Evolutionary conservation across 345 rosid species (phyloP), one percentile per base, ranked within the genome.

Genomic region (Lenwebbia sp.): DNA sequence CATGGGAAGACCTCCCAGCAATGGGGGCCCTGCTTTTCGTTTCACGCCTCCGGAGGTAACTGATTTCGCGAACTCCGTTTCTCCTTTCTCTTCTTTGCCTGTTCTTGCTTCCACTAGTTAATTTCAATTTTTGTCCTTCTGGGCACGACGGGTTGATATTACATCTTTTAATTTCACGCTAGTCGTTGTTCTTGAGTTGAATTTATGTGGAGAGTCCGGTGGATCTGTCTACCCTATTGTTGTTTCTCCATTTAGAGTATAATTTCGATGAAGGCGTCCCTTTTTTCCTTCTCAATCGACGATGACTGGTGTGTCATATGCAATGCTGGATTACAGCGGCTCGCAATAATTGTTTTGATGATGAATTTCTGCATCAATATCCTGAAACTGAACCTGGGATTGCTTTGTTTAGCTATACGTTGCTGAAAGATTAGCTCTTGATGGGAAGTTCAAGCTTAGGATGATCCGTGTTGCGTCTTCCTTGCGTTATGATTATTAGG

Each of bases 1-100:
- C 90, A 92, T 98, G 99, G 99, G 99, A 86, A 96, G 99, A 47
- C 99, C 98, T 88, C 99, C 99, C 62, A 93, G 97, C 86, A 94
- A 94, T 87, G 99, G 99, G 51, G 96, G 94, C 86, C 99, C 99
- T 49, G 96, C 99, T 88, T 98, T 98, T 82, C 99, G 99, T 89
- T 98, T 96, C 91, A 90, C 88, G 88, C 83, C 89, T 53, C 22
- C 89, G 30, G 99, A 98, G 99, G 99, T 96, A 86, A 74, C 60
- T 26, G 70, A 49, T 33, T 62, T 65, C 83, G 83, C 85, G 33
- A 14, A 84, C 50, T 11, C 49, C 62, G 40, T 44, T 58, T 25
- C 26, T 47, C 44, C 54, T 62, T 40, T 52, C 58, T n/a, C 40
- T 49, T 83, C 76, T 13, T 51, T n/a, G 37, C 83, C 55, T 17